A percentile compares a stretch with the other conserved stretches of the same genome.
Conservation (phyloP, 2,329 filamentous ascomycete genomes). For the Corynespora cassiicola region DNA sequence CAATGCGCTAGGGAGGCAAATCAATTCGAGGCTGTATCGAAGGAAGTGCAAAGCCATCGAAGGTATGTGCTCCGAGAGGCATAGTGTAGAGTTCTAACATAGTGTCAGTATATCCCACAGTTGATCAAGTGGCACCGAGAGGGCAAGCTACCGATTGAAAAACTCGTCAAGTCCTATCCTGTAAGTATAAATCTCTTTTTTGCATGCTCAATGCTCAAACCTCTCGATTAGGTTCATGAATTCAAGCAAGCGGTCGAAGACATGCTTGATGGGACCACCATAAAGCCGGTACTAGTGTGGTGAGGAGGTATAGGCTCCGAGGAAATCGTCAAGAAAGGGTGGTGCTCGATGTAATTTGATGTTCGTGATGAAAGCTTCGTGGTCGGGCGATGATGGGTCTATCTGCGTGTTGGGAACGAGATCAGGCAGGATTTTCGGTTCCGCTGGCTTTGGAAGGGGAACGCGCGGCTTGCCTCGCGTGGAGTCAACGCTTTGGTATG, state of each 20-base stretch:
- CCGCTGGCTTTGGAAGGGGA: no score
- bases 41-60: constrained; percentile 50
- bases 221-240: constrained; percentile 40
- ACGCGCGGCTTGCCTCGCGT: no score
- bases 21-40: constrained; percentile 57
- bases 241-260: constrained; percentile 50
- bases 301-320: no score
- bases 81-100: neutral
- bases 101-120: constrained; percentile 51
- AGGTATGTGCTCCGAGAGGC: constrained; percentile 9
- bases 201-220: constrained; percentile 3
- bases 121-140: constrained; percentile 58
- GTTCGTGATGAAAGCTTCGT: no score
- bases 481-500: no score
- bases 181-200: constrained; percentile 7
- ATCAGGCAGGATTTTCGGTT: no score
- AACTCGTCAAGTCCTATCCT: constrained; percentile 53
- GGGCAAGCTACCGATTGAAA: constrained; percentile 56
- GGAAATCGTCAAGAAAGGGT: no score
- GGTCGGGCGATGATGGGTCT: no score
- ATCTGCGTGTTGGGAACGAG: no score
- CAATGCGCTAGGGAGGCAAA: constrained; percentile 46
- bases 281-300: constrained; percentile 53
- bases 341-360: no score
- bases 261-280: constrained; percentile 48